A percentile compares a stretch with the other conserved stretches of the same genome.
phyloP scores from a whole-genome alignment of 257 asterid species.

The Gardenia jasminoides region DNA sequence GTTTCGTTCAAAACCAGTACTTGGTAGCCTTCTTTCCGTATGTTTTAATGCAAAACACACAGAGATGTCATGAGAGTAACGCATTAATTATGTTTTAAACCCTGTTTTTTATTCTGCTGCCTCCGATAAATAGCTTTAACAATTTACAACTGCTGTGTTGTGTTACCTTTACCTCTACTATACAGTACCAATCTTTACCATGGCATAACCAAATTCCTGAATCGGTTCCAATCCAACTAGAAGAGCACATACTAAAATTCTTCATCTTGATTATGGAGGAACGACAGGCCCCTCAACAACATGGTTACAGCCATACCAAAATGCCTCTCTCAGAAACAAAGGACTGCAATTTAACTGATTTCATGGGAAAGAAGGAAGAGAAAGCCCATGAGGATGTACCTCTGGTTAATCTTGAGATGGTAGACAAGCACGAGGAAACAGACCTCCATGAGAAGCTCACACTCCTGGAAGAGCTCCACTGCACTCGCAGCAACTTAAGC shows the following conservation, averaged over 20 bases:
- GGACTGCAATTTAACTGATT: conserved; percentile 26
- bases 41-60: no score
- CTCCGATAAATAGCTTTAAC: not conserved
- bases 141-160: not conserved
- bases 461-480: conserved; percentile 37
- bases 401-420: conserved; percentile 19
- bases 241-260: not conserved
- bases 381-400: conserved; percentile 26
- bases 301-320: conserved; percentile 9
- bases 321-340: conserved; percentile 8
- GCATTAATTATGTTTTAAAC: no score
- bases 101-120: not conserved
- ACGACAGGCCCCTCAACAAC: conserved; percentile 15
- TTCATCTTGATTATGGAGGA: conserved; percentile 29
- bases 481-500: conserved; percentile 32
- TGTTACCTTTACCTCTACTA: not conserved
- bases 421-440: conserved; percentile 11
- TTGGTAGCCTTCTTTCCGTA: not conserved
- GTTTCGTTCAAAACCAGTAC: not conserved
- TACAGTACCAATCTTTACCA: not conserved
- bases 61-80: no score
- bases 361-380: conserved; percentile 31
- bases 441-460: conserved; percentile 27
- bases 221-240: not conserved
- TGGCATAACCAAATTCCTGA: not conserved